Conservation (phyloP, 83 land plant genomes). For the Picea engelmannii region DNA sequence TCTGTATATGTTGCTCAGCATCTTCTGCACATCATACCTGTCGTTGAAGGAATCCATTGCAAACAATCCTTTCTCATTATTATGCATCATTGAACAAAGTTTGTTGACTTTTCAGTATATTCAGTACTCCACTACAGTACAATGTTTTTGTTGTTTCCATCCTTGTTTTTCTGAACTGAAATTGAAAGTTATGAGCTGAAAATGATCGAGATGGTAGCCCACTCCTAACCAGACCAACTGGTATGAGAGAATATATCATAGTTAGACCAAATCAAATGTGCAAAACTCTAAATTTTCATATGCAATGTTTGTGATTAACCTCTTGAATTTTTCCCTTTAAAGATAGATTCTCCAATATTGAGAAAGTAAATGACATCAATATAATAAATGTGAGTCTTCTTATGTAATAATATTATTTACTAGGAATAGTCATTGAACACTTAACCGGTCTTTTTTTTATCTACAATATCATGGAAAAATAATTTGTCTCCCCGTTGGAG, state of each 20-base stretch:
- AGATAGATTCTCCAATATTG: neutral
- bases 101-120: too few species aligned
- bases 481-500: neutral
- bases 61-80: too few species aligned
- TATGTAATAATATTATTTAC: neutral
- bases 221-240: neutral
- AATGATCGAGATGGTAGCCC: neutral
- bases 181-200: neutral
- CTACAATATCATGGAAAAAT: neutral
- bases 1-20: too few species aligned
- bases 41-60: too few species aligned
- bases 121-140: too few species aligned
- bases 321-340: neutral
- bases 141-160: too few species aligned
- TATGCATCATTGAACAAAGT: too few species aligned
- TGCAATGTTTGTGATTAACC: neutral
- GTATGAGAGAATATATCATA: neutral
- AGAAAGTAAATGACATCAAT: constrained; percentile 3
- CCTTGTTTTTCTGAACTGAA: too few species aligned
- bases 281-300: neutral
- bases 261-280: neutral
- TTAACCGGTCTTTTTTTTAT: neutral
- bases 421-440: neutral
- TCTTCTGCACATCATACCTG: too few species aligned
- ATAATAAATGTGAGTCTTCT: neutral